Evolutionary conservation across 352 stramenopile genomes (phyloP).

Genomic region (Phytophthora capsici): DNA sequence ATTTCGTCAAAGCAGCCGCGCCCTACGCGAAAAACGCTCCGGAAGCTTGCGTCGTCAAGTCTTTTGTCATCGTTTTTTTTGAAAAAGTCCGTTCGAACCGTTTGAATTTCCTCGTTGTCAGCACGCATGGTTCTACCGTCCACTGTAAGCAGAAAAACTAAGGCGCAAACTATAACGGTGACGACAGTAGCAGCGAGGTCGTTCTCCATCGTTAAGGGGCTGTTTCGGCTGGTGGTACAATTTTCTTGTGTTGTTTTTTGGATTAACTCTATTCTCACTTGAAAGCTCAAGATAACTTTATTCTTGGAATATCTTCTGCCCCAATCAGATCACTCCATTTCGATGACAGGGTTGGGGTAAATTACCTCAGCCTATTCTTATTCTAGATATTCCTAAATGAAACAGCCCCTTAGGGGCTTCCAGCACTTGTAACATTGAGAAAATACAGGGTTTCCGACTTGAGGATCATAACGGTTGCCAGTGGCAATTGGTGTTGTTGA

Average conservation of each 20-base stretch:
- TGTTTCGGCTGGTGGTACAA: too few species aligned
- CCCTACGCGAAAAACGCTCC: neutral
- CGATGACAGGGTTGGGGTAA: too few species aligned
- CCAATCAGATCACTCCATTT: neutral
- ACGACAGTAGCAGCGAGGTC: neutral
- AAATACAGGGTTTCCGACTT: slow-evolving; percentile 5
- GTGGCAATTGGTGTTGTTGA: neutral
- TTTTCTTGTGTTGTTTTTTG: too few species aligned
- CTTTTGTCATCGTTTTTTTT: neutral
- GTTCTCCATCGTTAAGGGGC: neutral
- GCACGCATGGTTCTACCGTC: neutral
- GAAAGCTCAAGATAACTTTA: too few species aligned
- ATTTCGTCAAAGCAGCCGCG: neutral
- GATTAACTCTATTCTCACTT: too few species aligned
- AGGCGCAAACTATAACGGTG: neutral
- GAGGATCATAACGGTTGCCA: slow-evolving; percentile 1
- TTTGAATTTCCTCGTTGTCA: too few species aligned
- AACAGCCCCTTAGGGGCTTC: too few species aligned
- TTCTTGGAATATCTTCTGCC: too few species aligned
- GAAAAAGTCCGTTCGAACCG: neutral
- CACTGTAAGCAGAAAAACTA: neutral
- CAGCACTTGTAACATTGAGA: slow-evolving; percentile 17
- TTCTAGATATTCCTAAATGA: too few species aligned
- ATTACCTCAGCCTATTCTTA: too few species aligned
- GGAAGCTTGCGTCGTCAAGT: neutral